Conservation (phyloP, 2,329 filamentous ascomycete species). For the Cadophora sp. region DNA sequence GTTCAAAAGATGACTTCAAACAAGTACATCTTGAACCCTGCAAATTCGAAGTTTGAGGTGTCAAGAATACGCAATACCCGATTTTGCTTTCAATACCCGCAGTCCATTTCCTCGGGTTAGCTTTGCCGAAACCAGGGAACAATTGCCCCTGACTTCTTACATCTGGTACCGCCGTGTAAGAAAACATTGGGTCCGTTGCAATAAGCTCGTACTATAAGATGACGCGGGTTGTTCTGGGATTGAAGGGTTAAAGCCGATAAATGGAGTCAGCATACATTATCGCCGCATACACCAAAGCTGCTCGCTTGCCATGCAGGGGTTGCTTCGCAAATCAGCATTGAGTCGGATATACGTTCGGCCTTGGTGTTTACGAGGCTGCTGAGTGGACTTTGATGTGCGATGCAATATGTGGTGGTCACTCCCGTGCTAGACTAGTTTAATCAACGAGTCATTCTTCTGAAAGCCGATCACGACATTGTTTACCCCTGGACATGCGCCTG, state of each 20-base stretch:
- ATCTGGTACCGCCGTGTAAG: not conserved
- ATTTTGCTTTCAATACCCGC: not conserved
- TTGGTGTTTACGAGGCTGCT: not conserved
- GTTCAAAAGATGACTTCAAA: not conserved
- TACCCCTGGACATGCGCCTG: too few species aligned
- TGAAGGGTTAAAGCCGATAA: not conserved
- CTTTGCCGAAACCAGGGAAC: not conserved
- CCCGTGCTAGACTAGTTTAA: too few species aligned
- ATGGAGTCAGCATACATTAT: slow-evolving; percentile 12
- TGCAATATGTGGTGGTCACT: too few species aligned
- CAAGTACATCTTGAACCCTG: not conserved
- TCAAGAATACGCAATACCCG: not conserved
- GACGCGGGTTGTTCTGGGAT: not conserved
- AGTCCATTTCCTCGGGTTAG: not conserved
- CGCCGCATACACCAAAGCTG: not conserved
- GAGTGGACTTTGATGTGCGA: not conserved
- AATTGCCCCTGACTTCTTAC: not conserved
- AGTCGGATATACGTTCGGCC: not conserved
- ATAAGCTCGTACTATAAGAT: not conserved
- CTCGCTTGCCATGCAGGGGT: not conserved
- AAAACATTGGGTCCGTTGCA: not conserved
- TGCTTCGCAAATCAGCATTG: not conserved
- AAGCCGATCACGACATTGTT: too few species aligned
- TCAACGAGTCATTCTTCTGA: too few species aligned
- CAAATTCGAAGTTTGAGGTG: not conserved